Conservation (phyloP, 305 asterid genomes). For the Fraxinus nigra region DNA sequence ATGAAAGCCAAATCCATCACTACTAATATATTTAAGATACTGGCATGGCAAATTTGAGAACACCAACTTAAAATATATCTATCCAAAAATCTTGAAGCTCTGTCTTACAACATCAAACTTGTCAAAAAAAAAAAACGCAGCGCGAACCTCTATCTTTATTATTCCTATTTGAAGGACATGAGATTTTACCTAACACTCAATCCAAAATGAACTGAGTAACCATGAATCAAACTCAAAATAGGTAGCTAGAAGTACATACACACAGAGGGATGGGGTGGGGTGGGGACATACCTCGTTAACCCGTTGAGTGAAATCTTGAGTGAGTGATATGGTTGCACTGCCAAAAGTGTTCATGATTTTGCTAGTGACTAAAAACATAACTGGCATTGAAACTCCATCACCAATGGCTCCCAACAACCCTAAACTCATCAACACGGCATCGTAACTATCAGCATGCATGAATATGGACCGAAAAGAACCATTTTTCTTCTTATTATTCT, state of each 20-base stretch:
- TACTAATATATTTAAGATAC: not conserved
- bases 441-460: slow-evolving; percentile 79
- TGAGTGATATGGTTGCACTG: slow-evolving; percentile 20
- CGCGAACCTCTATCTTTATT: not conserved
- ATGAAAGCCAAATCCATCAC: not conserved
- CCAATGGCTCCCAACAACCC: slow-evolving; percentile 72
- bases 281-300: slow-evolving; percentile 55
- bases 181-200: not conserved
- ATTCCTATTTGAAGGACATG: not conserved
- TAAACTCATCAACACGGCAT: slow-evolving; percentile 52
- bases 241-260: not conserved
- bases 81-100: not conserved
- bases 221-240: not conserved
- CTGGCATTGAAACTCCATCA: slow-evolving; percentile 77
- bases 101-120: not conserved
- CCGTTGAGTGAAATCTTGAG: slow-evolving; percentile 37
- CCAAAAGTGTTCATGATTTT: slow-evolving; percentile 80
- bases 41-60: not conserved
- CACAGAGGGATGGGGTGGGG: not conserved
- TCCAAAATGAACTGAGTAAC: not conserved
- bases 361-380: slow-evolving; percentile 64
- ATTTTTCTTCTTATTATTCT: slow-evolving; percentile 16
- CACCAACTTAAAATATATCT: not conserved
- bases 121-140: not conserved
- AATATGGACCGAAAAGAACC: slow-evolving; percentile 49